Conservation (phyloP, 805 yeast species). For the Teunomyces gatunensis region DNA sequence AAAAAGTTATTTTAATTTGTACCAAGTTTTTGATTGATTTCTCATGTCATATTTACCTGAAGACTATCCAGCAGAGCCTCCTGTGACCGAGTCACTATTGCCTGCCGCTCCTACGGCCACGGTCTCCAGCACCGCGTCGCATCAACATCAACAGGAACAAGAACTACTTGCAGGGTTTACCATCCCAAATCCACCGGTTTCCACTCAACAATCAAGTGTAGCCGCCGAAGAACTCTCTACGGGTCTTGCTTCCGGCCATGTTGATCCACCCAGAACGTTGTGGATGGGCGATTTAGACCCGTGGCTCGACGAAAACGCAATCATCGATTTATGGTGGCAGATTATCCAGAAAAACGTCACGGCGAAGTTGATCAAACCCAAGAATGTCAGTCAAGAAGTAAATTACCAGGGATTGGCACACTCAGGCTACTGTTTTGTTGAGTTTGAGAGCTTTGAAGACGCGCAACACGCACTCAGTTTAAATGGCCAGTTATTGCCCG, state of each 20-base stretch:
- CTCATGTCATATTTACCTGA: slow-evolving; percentile 2
- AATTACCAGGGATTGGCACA: slow-evolving; percentile 28
- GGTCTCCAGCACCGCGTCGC: slow-evolving; percentile 33
- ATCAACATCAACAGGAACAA: slow-evolving; percentile 44
- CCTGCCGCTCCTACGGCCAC: slow-evolving; percentile 8
- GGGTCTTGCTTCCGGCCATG: slow-evolving; percentile 8
- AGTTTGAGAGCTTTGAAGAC: slow-evolving; percentile 64
- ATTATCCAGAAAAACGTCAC: slow-evolving; percentile 52
- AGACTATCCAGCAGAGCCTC: background rate
- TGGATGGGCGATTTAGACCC: slow-evolving; percentile 93
- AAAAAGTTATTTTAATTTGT: too few species aligned
- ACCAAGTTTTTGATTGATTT: background rate
- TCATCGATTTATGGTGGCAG: slow-evolving; percentile 56
- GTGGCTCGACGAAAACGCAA: slow-evolving; percentile 65
- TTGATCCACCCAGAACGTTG: slow-evolving; percentile 61
- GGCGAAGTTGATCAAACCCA: slow-evolving; percentile 64
- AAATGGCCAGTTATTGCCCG: slow-evolving; percentile 66
- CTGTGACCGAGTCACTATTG: slow-evolving; percentile 2
- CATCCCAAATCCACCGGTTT: slow-evolving; percentile 42
- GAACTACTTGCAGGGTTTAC: slow-evolving; percentile 38
- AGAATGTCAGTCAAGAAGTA: slow-evolving; percentile 20
- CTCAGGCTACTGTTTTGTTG: slow-evolving; percentile 75
- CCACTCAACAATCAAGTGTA: slow-evolving; percentile 34
- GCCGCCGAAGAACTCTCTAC: slow-evolving; percentile 23
- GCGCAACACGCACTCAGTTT: slow-evolving; percentile 67